Conservation (phyloP, 306 rosid genomes). For the Albizia julibrissin region DNA sequence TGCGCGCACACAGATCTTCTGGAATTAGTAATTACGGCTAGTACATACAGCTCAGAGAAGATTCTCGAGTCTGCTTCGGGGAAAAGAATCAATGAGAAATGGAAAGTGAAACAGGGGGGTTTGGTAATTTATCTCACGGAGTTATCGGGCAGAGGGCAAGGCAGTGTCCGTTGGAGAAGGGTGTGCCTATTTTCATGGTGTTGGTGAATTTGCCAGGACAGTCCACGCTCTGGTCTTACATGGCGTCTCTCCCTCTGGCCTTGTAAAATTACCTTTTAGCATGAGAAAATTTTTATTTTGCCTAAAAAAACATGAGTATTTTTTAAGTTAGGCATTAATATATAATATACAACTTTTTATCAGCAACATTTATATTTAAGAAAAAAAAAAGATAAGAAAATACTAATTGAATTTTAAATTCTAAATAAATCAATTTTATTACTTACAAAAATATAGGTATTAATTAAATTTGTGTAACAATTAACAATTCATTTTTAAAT, state of each 20-base stretch:
- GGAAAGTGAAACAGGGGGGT: neutral
- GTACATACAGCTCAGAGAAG: constrained; percentile 27
- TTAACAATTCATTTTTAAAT: too few relatives aligned
- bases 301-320: neutral
- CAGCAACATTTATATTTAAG: too few relatives aligned
- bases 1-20: neutral
- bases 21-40: neutral
- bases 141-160: too few relatives aligned
- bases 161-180: constrained; percentile 26
- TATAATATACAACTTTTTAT: too few relatives aligned
- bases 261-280: neutral
- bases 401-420: too few relatives aligned
- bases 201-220: constrained; percentile 24
- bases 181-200: constrained; percentile 28
- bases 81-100: neutral
- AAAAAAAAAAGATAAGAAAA: too few relatives aligned
- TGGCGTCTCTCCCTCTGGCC: constrained; percentile 28
- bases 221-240: constrained; percentile 28
- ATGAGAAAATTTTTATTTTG: neutral
- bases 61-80: constrained; percentile 31
- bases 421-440: too few relatives aligned
- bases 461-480: too few relatives aligned
- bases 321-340: neutral
- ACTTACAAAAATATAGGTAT: fast-evolving
- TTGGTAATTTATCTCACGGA: constrained; percentile 17